Evolutionary conservation across 2,329 filamentous ascomycete species (phyloP).

Genomic region (Fulvia fulva): DNA sequence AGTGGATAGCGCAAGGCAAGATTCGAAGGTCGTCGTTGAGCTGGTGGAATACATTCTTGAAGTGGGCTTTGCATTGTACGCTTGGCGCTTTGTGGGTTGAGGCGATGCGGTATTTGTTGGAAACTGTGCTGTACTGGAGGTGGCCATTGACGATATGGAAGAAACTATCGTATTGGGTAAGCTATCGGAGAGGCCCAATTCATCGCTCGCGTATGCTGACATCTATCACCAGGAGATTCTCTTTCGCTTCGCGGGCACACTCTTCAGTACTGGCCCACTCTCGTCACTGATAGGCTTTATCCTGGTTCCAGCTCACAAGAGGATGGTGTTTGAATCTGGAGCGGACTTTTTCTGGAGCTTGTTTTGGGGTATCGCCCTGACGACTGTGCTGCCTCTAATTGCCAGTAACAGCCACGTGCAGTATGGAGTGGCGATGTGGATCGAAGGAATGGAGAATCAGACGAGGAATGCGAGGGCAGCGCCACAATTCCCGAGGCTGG

Average conservation of each 20-base stretch:
- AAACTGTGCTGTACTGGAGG: neutral
- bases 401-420: neutral
- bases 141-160: neutral
- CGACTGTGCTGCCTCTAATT: neutral
- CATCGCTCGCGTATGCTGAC: neutral
- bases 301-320: constrained; percentile 17
- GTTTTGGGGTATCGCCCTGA: constrained; percentile 10
- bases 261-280: constrained; percentile 7
- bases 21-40: constrained; percentile 12
- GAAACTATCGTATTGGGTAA: neutral
- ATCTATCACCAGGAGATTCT: constrained; percentile 7
- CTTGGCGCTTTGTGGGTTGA: constrained; percentile 2
- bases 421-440: neutral
- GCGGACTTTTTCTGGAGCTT: constrained; percentile 1
- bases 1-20: constrained; percentile 19
- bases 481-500: neutral
- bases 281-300: constrained; percentile 10
- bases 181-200: too few relatives aligned
- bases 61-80: constrained; percentile 14
- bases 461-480: neutral
- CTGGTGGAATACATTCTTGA: constrained; percentile 16
- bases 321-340: constrained; percentile 12
- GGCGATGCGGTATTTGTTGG: neutral
- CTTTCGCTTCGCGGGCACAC: neutral
- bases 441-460: neutral